These are phyloP conservation scores for Trichophyton simii DNA, from an alignment of 2,329 filamentous ascomycete species.

Conservation along the genomic window DNA sequence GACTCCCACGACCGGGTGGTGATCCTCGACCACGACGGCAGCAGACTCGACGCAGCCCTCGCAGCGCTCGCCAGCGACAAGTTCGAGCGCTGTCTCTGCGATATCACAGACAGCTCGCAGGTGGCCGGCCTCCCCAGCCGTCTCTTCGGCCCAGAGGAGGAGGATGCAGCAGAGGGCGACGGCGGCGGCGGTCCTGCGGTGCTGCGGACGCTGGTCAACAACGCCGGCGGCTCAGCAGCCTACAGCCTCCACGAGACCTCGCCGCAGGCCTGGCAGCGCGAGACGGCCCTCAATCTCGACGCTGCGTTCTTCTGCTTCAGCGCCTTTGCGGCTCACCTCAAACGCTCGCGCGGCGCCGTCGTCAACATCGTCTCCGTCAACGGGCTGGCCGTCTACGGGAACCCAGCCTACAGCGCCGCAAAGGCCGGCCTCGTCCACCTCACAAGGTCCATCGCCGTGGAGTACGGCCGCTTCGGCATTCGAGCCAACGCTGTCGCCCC, in stretches of 20 bases:
- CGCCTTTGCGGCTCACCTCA: slow-evolving; percentile 14
- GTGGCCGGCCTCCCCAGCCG: slow-evolving; percentile 11
- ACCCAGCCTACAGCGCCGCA: slow-evolving; percentile 26
- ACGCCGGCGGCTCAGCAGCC: slow-evolving; percentile 17
- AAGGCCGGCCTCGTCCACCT: slow-evolving; percentile 33
- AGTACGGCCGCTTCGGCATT: slow-evolving; percentile 25
- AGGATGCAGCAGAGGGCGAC: background rate
- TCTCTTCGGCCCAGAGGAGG: slow-evolving; percentile 1
- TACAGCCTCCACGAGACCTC: slow-evolving; percentile 17
- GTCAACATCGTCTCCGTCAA: slow-evolving; percentile 17
- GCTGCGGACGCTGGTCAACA: slow-evolving; percentile 19
- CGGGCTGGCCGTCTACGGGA: slow-evolving; percentile 15
- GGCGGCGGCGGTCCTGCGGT: background rate
- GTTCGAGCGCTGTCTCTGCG: slow-evolving; percentile 14
- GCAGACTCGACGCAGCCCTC: slow-evolving; percentile 10
- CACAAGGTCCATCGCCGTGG: slow-evolving; percentile 25
- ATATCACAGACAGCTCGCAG: slow-evolving; percentile 16
- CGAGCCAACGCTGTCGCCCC: slow-evolving; percentile 29
- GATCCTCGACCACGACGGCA: slow-evolving; percentile 16
- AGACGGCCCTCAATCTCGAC: slow-evolving; percentile 16
- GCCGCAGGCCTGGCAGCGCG: slow-evolving; percentile 13
- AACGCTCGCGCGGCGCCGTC: slow-evolving; percentile 10
- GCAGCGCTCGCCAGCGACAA: slow-evolving; percentile 11
- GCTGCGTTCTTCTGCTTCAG: slow-evolving; percentile 15
- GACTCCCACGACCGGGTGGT: slow-evolving; percentile 16